Evolutionary conservation across 805 yeast species (phyloP), one percentile per base, ranked within the genome.

Genomic region (Debaryomyces tyrocola): DNA sequence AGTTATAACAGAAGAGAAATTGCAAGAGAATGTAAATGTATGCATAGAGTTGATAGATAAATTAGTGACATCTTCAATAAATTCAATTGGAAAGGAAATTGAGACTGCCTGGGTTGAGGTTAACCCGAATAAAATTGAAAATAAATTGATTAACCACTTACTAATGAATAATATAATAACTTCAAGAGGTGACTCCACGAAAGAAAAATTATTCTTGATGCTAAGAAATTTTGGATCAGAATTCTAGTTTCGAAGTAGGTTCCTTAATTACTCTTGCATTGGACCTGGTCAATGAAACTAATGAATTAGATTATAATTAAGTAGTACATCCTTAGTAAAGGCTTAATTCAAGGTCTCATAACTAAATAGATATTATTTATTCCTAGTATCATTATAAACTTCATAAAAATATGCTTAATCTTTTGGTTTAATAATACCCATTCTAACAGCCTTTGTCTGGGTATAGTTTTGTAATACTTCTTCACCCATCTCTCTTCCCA

Each of bases 401-500:
- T 6, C 15, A 38, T n/a, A 21, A 39, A 21, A 29, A 43, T 2
- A 24, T 24, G 4, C 27, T 28, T 40, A 33, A 45, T 45, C 20
- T 28, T 27, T 40, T 29, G 15, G 34, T 33, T 14, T 20, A 33
- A 41, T 17, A 33, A 35, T 35, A 17, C 42, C 37, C 29, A 37
- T n/a, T 18, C 50, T 35, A 31, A 40, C 41, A 5, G 71, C 64
- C 57, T 67, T 66, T 42, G 64, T 64, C 46, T 65, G 67, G 27
- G 71, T 65, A 56, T 67, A 67, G 47, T 59, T 64, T 41, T 60
- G 52, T 54, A 67, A 58, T 7, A 68, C 72, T 47, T 67, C 68
- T 51, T 65, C 68, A 27, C 73, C 73, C 62, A 67, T 59, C 51
- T 67, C 71, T 50, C 70, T 54, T 28, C 73, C 73, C 51, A 86